phyloP scores from a whole-genome alignment of 2,329 filamentous ascomycete species.

The Verticillium albo-atrum region DNA sequence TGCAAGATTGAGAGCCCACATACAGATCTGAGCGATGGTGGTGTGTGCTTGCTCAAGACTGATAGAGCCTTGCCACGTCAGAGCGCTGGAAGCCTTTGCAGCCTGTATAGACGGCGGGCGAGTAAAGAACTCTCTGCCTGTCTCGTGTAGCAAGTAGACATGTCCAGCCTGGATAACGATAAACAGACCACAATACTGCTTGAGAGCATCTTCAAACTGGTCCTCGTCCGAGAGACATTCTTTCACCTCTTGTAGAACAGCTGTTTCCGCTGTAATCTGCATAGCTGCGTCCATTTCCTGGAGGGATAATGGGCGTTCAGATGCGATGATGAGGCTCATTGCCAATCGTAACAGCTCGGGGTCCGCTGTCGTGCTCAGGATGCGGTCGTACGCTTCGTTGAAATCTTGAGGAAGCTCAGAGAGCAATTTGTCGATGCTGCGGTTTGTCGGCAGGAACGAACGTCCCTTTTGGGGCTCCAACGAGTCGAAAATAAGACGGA shows the following conservation, averaged over 20 bases:
- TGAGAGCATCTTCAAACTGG: not conserved
- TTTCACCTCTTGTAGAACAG: not conserved
- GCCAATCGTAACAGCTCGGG: not conserved
- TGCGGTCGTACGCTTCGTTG: not conserved
- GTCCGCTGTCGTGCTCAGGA: not conserved
- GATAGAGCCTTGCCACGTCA: not conserved
- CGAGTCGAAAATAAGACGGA: not conserved
- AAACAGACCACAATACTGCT: not conserved
- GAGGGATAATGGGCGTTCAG: not conserved
- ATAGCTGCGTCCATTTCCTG: not conserved
- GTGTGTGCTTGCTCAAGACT: not conserved
- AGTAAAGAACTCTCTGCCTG: not conserved
- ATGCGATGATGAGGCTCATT: not conserved
- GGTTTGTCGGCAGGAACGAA: not conserved
- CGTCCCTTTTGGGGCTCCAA: not conserved
- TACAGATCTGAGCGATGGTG: not conserved
- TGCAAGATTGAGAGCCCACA: not conserved
- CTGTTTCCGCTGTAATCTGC: not conserved
- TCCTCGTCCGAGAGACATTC: not conserved
- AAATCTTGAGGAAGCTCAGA: not conserved
- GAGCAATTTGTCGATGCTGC: not conserved
- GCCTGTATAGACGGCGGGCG: not conserved
- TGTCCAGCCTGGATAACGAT: not conserved
- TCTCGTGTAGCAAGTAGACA: not conserved
- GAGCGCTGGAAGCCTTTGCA: not conserved